Conservation (phyloP, 169 alveolate species). For the Theileria luwenshuni region DNA sequence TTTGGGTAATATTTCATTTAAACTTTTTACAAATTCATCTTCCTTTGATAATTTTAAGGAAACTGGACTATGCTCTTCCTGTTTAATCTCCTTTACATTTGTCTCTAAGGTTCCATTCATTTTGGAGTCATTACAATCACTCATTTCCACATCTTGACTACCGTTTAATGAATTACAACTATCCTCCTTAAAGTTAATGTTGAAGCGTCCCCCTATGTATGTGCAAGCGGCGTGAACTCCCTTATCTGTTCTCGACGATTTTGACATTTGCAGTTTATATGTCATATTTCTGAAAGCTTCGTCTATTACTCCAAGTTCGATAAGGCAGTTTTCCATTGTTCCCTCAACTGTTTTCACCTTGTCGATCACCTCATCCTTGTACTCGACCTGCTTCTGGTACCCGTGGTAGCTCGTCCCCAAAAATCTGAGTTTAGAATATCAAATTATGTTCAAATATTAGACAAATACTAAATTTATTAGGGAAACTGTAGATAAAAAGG, state of each 20-base stretch:
- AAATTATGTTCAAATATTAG: background rate
- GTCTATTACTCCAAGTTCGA: constrained; percentile 71
- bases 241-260: constrained; percentile 86
- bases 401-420: constrained; percentile 81
- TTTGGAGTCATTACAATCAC: background rate
- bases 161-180: background rate
- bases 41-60: constrained; percentile 52
- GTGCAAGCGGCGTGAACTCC: constrained; percentile 87
- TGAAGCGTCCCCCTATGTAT: constrained; percentile 70
- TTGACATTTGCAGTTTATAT: constrained; percentile 73
- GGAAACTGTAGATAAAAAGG: no score
- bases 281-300: constrained; percentile 31
- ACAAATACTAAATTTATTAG: no score
- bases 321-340: constrained; percentile 68
- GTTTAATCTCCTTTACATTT: no score
- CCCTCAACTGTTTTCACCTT: constrained; percentile 75
- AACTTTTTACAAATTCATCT: constrained; percentile 42
- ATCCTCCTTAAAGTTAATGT: constrained; percentile 22
- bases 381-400: constrained; percentile 76
- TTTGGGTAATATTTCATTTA: constrained; percentile 66
- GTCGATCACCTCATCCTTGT: constrained; percentile 48
- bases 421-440: constrained; percentile 69
- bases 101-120: no score
- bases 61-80: no score
- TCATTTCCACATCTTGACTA: background rate